These are phyloP conservation scores for Coccomyxa sp. DNA, from an alignment of 139 green algal species.

Conservation along the genomic window DNA sequence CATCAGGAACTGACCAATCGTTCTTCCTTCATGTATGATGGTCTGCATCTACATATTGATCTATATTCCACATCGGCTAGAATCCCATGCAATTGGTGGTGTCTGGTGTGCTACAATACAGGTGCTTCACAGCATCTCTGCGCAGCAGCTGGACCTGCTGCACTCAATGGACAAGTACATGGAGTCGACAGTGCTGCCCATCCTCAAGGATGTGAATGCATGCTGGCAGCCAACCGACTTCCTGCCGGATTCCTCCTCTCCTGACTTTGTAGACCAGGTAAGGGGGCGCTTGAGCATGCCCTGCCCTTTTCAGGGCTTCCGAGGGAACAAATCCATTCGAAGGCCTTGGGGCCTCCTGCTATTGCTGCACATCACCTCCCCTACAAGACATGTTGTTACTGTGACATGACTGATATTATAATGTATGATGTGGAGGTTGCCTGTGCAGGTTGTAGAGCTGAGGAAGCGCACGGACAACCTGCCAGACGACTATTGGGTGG, in stretches of 20 bases:
- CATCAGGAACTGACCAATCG: background rate
- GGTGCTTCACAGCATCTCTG: conserved; percentile 36
- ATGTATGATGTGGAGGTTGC: background rate
- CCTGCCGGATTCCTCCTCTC: conserved; percentile 78
- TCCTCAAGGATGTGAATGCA: conserved; percentile 80
- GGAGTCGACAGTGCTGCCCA: conserved; percentile 50
- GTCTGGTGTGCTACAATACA: conserved; percentile 11
- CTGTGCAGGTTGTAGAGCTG: conserved; percentile 75
- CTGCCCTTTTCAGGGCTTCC: no score
- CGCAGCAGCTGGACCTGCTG: conserved; percentile 54
- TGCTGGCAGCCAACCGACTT: conserved; percentile 96
- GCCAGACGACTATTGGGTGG: conserved; percentile 94
- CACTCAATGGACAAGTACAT: conserved; percentile 51
- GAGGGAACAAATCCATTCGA: no score
- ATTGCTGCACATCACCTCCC: no score
- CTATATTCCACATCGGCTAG: background rate
- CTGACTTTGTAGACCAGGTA: conserved; percentile 91
- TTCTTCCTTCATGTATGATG: background rate
- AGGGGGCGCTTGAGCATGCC: background rate
- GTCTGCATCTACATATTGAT: background rate
- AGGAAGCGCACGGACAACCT: conserved; percentile 71
- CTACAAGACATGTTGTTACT: no score
- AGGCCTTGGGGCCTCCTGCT: no score
- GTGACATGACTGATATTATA: background rate
- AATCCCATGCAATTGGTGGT: background rate